Conservation (phyloP, 1,284 basidiomycete species). For the Cutaneotrichosporon cavernicola region DNA sequence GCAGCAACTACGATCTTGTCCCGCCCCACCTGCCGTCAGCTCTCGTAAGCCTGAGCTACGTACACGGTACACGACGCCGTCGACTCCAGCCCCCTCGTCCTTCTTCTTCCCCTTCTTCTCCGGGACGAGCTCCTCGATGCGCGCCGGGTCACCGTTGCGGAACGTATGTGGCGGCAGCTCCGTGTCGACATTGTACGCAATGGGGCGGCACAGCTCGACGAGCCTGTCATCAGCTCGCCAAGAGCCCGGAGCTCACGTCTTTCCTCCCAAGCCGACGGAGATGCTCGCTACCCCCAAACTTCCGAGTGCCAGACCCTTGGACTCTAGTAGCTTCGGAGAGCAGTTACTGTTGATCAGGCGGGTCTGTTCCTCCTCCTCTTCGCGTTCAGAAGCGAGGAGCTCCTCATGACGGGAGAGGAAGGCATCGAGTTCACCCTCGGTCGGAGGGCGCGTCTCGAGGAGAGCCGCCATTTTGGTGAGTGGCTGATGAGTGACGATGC, state of each 20-base stretch:
- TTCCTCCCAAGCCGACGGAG: constrained; percentile 81
- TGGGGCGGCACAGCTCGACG: constrained; percentile 79
- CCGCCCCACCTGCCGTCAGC: constrained; percentile 63
- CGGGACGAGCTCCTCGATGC: constrained; percentile 69
- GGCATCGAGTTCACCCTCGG: constrained; percentile 53
- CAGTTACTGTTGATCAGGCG: constrained; percentile 79
- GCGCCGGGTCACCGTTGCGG: constrained; percentile 76
- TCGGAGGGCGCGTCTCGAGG: constrained; percentile 27
- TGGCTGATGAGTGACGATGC: not conserved
- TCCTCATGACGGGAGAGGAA: constrained; percentile 72
- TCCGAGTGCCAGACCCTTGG: constrained; percentile 76
- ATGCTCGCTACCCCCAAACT: constrained; percentile 69
- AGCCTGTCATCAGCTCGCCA: constrained; percentile 57
- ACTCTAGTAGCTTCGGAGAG: constrained; percentile 77
- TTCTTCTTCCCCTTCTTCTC: constrained; percentile 57
- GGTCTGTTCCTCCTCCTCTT: constrained; percentile 77
- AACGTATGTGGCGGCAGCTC: constrained; percentile 81
- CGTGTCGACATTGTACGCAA: constrained; percentile 70
- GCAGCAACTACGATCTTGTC: constrained; percentile 74
- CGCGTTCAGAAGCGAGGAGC: constrained; percentile 69
- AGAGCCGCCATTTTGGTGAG: constrained; percentile 13
- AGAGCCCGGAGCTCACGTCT: constrained; percentile 64
- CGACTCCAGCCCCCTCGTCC: constrained; percentile 49
- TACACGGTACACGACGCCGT: constrained; percentile 82
- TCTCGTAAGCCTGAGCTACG: constrained; percentile 9